These are phyloP conservation scores for Pseudogymnoascus pannorum DNA, from an alignment of 2,329 filamentous ascomycete genomes.

Conservation along the genomic window DNA sequence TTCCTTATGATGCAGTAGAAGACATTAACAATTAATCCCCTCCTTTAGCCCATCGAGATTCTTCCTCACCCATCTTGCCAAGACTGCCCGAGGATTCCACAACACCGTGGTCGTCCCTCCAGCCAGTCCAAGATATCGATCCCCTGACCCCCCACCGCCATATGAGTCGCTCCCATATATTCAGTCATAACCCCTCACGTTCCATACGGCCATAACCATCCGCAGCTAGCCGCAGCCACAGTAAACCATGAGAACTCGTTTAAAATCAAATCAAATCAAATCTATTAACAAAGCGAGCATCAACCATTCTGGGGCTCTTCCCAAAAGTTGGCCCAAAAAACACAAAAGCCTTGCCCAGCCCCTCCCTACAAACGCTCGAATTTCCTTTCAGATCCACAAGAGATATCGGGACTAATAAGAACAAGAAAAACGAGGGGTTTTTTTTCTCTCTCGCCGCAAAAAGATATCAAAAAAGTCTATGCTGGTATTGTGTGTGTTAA, in stretches of 20 bases:
- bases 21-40: background rate
- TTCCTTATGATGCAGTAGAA: slow-evolving; percentile 1
- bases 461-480: background rate
- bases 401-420: too few relatives aligned
- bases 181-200: background rate
- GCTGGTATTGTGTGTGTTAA: background rate
- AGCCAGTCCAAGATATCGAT: slow-evolving; percentile 2
- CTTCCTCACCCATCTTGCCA: background rate
- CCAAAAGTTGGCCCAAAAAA: background rate
- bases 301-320: background rate
- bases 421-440: background rate
- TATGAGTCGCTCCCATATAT: background rate
- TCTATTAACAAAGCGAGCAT: slow-evolving; percentile 8
- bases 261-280: background rate
- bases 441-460: too few relatives aligned
- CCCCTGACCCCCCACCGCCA: background rate
- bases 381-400: too few relatives aligned
- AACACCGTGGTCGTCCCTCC: background rate
- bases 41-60: background rate
- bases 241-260: background rate
- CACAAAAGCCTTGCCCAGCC: background rate
- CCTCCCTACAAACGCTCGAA: background rate
- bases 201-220: background rate
- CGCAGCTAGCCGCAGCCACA: background rate
- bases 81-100: background rate